A percentile compares a stretch with the other conserved stretches of the same genome.
These are phyloP conservation scores for Bonia amplexicaulis DNA, from an alignment of 176 grass and related monocot species.

Conservation along the genomic window DNA sequence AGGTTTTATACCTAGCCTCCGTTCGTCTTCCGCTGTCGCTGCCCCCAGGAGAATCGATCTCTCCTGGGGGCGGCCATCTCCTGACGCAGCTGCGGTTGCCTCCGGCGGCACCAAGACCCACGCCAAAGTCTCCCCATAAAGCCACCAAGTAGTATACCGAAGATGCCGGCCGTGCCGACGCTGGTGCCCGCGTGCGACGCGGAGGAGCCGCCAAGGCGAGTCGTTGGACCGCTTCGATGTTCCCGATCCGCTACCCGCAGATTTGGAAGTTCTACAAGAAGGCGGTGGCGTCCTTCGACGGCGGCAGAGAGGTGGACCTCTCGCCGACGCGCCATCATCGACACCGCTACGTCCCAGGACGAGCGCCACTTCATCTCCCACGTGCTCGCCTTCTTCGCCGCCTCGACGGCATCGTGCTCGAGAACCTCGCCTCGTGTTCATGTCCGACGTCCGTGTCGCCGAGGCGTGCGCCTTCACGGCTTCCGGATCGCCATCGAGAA, in stretches of 20 bases:
- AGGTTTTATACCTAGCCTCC: no score
- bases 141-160: not conserved
- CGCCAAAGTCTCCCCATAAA: no score
- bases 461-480: slow-evolving; percentile 81
- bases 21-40: no score
- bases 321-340: slow-evolving; percentile 54
- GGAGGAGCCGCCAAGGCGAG: slow-evolving; percentile 70
- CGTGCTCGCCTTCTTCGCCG: slow-evolving; percentile 92
- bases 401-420: slow-evolving; percentile 91
- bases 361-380: slow-evolving; percentile 94
- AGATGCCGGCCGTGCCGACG: slow-evolving; percentile 54
- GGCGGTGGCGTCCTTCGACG: slow-evolving; percentile 80
- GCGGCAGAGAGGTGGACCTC: slow-evolving; percentile 80
- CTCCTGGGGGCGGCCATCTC: no score
- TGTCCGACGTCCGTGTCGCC: slow-evolving; percentile 79
- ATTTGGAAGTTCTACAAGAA: slow-evolving; percentile 96
- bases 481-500: slow-evolving; percentile 98
- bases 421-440: slow-evolving; percentile 92
- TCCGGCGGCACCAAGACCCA: no score
- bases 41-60: no score
- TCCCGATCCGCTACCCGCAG: slow-evolving; percentile 58
- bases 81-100: no score
- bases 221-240: slow-evolving; percentile 74
- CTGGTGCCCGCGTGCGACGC: slow-evolving; percentile 47
- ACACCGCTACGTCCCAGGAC: slow-evolving; percentile 41